Evolutionary conservation across 768 basidiomycete species (phyloP).

Genomic region (Dioszegia hungarica): DNA sequence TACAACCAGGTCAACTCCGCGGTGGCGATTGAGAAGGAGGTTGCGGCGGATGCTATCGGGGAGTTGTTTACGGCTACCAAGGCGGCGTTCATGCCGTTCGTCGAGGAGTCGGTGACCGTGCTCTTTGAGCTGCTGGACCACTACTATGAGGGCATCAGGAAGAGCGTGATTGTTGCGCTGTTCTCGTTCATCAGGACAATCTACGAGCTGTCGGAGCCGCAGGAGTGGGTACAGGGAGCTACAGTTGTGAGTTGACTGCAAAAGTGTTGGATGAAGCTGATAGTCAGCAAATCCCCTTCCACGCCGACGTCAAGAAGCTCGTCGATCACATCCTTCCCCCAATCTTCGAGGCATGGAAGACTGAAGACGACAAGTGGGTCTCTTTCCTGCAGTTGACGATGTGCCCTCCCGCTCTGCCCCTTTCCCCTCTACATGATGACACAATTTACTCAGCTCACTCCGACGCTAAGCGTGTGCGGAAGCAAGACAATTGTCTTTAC

Average conservation of each 20-base stretch:
- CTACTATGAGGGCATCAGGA: conserved; percentile 97
- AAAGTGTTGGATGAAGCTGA: background rate
- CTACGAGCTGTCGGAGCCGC: conserved; percentile 77
- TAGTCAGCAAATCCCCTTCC: conserved; percentile 42
- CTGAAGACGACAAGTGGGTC: conserved; percentile 94
- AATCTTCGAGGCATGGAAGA: conserved; percentile 81
- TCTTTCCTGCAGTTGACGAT: conserved; percentile 6
- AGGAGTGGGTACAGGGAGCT: conserved; percentile 75
- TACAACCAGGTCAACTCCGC: conserved; percentile 89
- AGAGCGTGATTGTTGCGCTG: conserved; percentile 80
- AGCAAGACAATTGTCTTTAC: conserved; percentile 43
- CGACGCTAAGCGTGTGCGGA: conserved; percentile 62
- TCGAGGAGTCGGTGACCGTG: conserved; percentile 69
- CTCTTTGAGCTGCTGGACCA: conserved; percentile 75
- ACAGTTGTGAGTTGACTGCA: conserved; percentile 55
- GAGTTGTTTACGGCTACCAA: conserved; percentile 78
- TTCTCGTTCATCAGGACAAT: conserved; percentile 84
- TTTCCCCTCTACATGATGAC: conserved; percentile 52
- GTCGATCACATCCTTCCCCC: conserved; percentile 67
- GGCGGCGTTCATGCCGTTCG: conserved; percentile 80
- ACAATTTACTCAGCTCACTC: conserved; percentile 69
- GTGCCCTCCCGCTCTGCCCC: background rate
- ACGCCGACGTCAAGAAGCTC: conserved; percentile 69
- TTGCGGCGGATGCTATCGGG: conserved; percentile 92
- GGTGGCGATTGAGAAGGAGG: conserved; percentile 98